Base-by-base conservation (phyloP, 2,329 filamentous ascomycete genomes). In the Xylariaceae sp. region DNA sequence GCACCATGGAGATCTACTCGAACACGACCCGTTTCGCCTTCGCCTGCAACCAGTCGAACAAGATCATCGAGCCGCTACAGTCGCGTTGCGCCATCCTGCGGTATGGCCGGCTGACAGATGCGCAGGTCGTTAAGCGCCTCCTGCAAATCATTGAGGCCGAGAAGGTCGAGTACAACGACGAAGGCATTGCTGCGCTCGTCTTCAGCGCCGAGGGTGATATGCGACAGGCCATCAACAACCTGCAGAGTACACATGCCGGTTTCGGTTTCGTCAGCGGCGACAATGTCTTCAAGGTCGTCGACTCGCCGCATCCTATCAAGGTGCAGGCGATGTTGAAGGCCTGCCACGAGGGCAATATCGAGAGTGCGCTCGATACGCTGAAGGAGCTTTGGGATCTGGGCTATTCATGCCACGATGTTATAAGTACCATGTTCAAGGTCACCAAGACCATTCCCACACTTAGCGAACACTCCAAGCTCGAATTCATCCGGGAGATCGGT, bases 1-100 rank as follows among this genome's bases (percentile, higher is more conserved):
- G 94, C 63, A 99, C 94, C 0, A 99, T 99, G 94, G 94, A 99
- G 74, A 99, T 97, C 55, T 97, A 97, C 78, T 95, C 91, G 48
- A 88, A 92, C 64, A 99, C 94, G 1, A 99, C 94, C 1, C 85
- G 94, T 60, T 99, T 99, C 71, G 94, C 94, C 0, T 99, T 99
- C 71, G 94, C 94, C 1, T 99, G 94, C 80, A 99, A 99, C 74
- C 91, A 96, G 78, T 94, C 89, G 63, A 99, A 97, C 79, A 99
- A 97, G 77, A 97, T 99, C 72, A 99, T 99, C 74, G 94, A 99
- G 75, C 94, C 94, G n/a, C 81, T 99, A 55, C 94, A 99, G 75
- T 97, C 92, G 15, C 86, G 94, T 69, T 99, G 94, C 73, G 94
- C 94, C 17, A 97, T 99, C 72, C 83, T 99, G 57, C 88, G 94